Percentiles rank a stretch among this genome's conserved stretches.
Evolutionary conservation across 1,139 yeast species (phyloP).

Genomic region (Groenewaldozyma sp.): DNA sequence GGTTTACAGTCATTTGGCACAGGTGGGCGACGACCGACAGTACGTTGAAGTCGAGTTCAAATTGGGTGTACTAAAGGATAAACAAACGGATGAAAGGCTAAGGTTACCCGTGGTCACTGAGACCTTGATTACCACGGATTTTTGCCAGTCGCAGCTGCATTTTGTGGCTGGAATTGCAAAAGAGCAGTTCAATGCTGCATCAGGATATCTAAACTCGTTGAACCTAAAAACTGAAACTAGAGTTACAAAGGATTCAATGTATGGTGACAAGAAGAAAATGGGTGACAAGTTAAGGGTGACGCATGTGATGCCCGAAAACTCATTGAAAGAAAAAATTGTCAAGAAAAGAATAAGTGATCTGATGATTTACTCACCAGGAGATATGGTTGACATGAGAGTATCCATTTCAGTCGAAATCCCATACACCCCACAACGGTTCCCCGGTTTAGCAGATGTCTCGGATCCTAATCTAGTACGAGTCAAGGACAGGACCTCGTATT

Average conservation of each 20-base stretch:
- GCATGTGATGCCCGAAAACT: constrained; percentile 21
- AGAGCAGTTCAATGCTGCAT: constrained; percentile 53
- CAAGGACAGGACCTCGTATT: constrained; percentile 36
- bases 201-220: constrained; percentile 46
- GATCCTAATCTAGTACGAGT: constrained; percentile 38
- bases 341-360: constrained; percentile 66
- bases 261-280: constrained; percentile 7
- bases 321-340: constrained; percentile 50
- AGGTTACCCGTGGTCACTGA: constrained; percentile 70
- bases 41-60: constrained; percentile 75
- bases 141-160: constrained; percentile 44
- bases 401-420: constrained; percentile 74
- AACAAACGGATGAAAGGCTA: constrained; percentile 53
- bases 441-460: constrained; percentile 6
- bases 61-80: constrained; percentile 68
- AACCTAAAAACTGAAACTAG: constrained; percentile 6
- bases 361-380: constrained; percentile 64
- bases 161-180: constrained; percentile 68
- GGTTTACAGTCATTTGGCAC: constrained; percentile 72
- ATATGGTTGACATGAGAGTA: constrained; percentile 66
- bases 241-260: constrained; percentile 16
- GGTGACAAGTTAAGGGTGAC: constrained; percentile 34
- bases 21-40: constrained; percentile 51
- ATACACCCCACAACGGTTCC: constrained; percentile 11
- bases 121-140: constrained; percentile 49